Evolutionary conservation across 768 basidiomycete species (phyloP).

Genomic region (Cyathus striatus): DNA sequence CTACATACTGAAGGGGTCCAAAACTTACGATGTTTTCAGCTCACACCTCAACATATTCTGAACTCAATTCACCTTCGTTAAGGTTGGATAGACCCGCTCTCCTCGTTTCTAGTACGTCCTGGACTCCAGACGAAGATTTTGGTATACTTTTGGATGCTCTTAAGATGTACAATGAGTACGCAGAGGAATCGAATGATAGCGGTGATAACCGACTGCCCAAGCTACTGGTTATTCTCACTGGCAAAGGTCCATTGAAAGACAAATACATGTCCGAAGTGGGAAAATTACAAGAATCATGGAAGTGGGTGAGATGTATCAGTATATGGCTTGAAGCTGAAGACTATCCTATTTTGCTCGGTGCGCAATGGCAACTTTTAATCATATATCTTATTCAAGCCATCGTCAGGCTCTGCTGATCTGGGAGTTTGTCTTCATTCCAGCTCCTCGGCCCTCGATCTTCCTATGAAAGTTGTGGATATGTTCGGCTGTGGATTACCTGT

Average conservation of each 20-base stretch:
- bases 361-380: too few relatives aligned
- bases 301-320: slow-evolving; percentile 72
- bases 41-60: slow-evolving; percentile 20
- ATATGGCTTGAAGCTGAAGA: slow-evolving; percentile 88
- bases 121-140: slow-evolving; percentile 98
- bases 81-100: slow-evolving; percentile 79
- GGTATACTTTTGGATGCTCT: slow-evolving; percentile 76
- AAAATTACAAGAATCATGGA: slow-evolving; percentile 64
- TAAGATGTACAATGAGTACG: slow-evolving; percentile 59
- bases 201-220: slow-evolving; percentile 50
- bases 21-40: too few relatives aligned
- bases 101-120: slow-evolving; percentile 88
- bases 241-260: slow-evolving; percentile 76
- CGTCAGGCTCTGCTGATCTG: slow-evolving; percentile 80
- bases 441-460: slow-evolving; percentile 86
- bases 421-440: slow-evolving; percentile 90
- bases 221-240: slow-evolving; percentile 81
- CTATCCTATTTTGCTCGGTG: slow-evolving; percentile 85
- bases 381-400: too few relatives aligned
- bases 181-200: slow-evolving; percentile 19
- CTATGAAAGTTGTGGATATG: slow-evolving; percentile 99
- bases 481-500: slow-evolving; percentile 96
- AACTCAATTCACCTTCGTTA: slow-evolving; percentile 37
- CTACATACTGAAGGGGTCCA: too few relatives aligned
- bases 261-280: slow-evolving; percentile 69